phyloP scores from a whole-genome alignment of 106 monocot species.

The Allium fistulosum region DNA sequence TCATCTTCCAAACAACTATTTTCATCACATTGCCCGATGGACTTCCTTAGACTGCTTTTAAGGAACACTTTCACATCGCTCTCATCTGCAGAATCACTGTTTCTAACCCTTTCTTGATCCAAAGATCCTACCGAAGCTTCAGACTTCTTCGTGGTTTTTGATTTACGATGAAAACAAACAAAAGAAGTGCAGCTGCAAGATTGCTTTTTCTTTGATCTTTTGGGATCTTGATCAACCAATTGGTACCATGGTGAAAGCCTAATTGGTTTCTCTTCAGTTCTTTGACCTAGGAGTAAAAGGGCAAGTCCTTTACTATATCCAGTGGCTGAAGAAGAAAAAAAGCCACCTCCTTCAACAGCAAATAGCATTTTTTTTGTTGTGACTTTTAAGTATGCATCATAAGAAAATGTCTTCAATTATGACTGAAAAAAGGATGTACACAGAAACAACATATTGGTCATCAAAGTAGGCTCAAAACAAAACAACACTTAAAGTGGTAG shows the following conservation, averaged over 20 bases:
- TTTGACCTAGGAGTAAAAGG: constrained; percentile 64
- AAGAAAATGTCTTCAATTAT: constrained; percentile 1
- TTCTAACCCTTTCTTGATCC: constrained; percentile 10
- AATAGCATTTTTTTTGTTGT: constrained; percentile 47
- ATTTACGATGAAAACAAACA: constrained; percentile 56
- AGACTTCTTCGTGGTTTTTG: constrained; percentile 22
- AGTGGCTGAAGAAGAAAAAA: constrained; percentile 92
- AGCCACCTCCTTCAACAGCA: constrained; percentile 94
- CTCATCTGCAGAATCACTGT: constrained; percentile 21
- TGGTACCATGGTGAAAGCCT: constrained; percentile 77
- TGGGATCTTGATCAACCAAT: constrained; percentile 56
- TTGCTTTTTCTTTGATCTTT: constrained; percentile 13
- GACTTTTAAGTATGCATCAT: constrained; percentile 27
- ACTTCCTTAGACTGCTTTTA: constrained; percentile 69
- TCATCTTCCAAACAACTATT: constrained; percentile 22
- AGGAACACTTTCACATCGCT: constrained; percentile 34
- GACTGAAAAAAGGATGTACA: neutral
- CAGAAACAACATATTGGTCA: too few relatives aligned
- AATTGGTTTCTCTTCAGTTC: constrained; percentile 67
- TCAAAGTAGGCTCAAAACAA: too few relatives aligned
- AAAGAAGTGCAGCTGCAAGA: constrained; percentile 46
- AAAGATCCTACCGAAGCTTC: constrained; percentile 13
- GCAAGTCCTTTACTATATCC: constrained; percentile 79
- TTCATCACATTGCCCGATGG: constrained; percentile 18
- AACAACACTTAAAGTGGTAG: too few relatives aligned